Evolutionary conservation across 345 rosid species (phyloP).

Genomic region (Salix suchowensis): DNA sequence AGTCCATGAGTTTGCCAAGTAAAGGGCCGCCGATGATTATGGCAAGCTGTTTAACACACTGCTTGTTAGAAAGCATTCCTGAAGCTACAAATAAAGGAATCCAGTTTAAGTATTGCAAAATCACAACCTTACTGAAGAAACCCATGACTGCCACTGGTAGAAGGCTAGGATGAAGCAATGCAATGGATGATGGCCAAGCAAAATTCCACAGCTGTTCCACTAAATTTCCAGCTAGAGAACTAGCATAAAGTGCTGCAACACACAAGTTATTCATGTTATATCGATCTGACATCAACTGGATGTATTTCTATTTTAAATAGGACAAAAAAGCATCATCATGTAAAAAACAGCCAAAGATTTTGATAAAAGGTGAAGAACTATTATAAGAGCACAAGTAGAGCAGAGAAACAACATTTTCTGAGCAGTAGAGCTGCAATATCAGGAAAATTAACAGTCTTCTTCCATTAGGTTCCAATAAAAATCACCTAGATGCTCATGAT

Average conservation of each 20-base stretch:
- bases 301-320: background rate
- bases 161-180: constrained; percentile 88
- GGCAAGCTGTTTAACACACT: constrained; percentile 40
- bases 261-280: constrained; percentile 10
- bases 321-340: background rate
- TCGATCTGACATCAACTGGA: background rate
- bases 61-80: constrained; percentile 7
- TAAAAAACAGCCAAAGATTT: background rate
- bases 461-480: background rate
- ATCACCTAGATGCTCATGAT: too few relatives aligned
- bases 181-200: constrained; percentile 96
- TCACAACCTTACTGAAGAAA: constrained; percentile 64
- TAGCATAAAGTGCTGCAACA: constrained; percentile 66
- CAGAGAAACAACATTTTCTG: background rate
- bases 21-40: constrained; percentile 83
- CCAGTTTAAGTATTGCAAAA: background rate
- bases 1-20: constrained; percentile 86
- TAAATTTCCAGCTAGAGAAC: constrained; percentile 69
- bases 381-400: background rate
- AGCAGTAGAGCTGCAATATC: background rate
- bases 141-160: constrained; percentile 92
- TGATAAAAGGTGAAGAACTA: background rate
- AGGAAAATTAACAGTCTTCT: background rate
- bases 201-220: constrained; percentile 95
- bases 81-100: background rate